Evolutionary conservation across 768 basidiomycete genomes (phyloP).

Genomic region (Tricholoma furcatifolium): DNA sequence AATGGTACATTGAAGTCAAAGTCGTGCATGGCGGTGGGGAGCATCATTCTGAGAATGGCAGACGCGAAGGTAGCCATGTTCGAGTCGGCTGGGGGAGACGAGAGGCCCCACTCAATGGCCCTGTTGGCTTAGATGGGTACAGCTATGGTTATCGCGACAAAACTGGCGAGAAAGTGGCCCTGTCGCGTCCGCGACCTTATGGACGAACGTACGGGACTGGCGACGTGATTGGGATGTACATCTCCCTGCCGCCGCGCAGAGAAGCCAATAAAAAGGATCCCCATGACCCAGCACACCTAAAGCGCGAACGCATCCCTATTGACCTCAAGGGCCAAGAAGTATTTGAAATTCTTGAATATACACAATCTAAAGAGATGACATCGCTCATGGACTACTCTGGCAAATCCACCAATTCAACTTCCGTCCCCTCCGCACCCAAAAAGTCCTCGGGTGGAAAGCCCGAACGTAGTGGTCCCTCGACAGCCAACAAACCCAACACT

Average conservation of each 20-base stretch:
- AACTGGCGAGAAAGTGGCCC: slow-evolving; percentile 85
- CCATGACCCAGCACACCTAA: slow-evolving; percentile 78
- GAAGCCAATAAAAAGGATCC: slow-evolving; percentile 59
- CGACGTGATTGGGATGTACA: slow-evolving; percentile 92
- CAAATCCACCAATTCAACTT: slow-evolving; percentile 53
- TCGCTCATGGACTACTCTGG: slow-evolving; percentile 77
- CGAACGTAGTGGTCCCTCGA: slow-evolving; percentile 46
- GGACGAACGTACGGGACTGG: slow-evolving; percentile 73
- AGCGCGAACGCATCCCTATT: slow-evolving; percentile 90
- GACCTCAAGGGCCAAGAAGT: slow-evolving; percentile 96
- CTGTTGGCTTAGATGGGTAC: slow-evolving; percentile 92
- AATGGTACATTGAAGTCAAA: slow-evolving; percentile 93
- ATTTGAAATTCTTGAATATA: slow-evolving; percentile 91
- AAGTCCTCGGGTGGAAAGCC: slow-evolving; percentile 72
- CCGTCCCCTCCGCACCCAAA: slow-evolving; percentile 60
- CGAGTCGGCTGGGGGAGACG: slow-evolving; percentile 90
- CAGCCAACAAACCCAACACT: slow-evolving; percentile 33
- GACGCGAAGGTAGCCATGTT: slow-evolving; percentile 75
- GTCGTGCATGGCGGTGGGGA: slow-evolving; percentile 76
- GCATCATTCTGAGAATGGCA: slow-evolving; percentile 42
- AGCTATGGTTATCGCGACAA: slow-evolving; percentile 91
- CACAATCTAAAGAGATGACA: slow-evolving; percentile 88
- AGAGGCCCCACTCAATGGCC: slow-evolving; percentile 91
- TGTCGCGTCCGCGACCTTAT: slow-evolving; percentile 80
- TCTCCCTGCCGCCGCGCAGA: slow-evolving; percentile 75